phyloP scores from a whole-genome alignment of 2,329 filamentous ascomycete species.

The Periglandula ipomoeae region DNA sequence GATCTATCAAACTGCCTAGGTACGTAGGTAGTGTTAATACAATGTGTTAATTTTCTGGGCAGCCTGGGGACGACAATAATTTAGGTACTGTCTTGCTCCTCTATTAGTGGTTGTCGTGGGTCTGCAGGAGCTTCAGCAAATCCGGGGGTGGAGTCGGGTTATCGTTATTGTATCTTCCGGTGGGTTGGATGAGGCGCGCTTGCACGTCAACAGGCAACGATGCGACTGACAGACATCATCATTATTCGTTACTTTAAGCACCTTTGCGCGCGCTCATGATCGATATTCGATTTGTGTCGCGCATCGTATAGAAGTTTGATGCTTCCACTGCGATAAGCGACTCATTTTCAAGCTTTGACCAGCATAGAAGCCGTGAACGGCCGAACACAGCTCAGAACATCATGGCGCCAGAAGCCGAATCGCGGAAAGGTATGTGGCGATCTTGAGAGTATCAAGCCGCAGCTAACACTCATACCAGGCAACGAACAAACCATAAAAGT shows the following conservation, averaged over 20 bases:
- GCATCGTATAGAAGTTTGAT: background rate
- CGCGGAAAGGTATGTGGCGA: slow-evolving; percentile 20
- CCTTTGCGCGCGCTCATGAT: background rate
- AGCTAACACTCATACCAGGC: slow-evolving; percentile 3
- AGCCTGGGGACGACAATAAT: too few relatives aligned
- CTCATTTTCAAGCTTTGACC: background rate
- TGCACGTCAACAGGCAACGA: background rate
- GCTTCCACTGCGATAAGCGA: background rate
- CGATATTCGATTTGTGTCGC: background rate
- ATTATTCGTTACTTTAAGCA: background rate
- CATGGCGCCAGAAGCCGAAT: slow-evolving; percentile 14
- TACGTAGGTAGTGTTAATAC: too few relatives aligned
- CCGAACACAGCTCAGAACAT: background rate
- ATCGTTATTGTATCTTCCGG: slow-evolving; percentile 3
- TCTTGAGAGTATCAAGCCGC: background rate
- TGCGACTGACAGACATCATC: background rate
- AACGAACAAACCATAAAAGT: slow-evolving; percentile 52
- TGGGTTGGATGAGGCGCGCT: background rate
- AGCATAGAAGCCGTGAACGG: background rate
- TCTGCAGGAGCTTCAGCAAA: too few relatives aligned
- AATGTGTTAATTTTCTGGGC: too few relatives aligned
- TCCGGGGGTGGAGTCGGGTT: slow-evolving; percentile 9
- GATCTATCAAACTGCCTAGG: background rate
- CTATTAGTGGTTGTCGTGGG: too few relatives aligned
- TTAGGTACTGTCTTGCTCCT: too few relatives aligned